Evolutionary conservation across 1,284 basidiomycete genomes (phyloP), one percentile per base, ranked within the genome.

Genomic region (Ganoderma multipileum): DNA sequence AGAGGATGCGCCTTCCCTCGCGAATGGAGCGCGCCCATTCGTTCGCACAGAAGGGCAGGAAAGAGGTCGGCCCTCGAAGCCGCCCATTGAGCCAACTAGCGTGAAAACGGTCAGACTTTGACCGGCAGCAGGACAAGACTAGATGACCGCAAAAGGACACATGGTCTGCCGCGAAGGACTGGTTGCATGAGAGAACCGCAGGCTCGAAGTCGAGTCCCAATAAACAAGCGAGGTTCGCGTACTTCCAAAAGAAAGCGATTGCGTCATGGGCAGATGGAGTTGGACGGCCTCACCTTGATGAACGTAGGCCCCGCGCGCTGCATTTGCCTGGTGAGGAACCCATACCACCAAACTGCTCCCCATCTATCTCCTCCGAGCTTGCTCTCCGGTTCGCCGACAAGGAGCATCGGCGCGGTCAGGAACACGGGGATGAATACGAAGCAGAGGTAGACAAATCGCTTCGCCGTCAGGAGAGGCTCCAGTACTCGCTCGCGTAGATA

Each of bases 261-360:
- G 50, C 52, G 57, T 59, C 60, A 63, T 60, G 36, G 55, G 59
- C 36, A 55, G 2, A 58, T 16, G 30, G 7, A 39, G 38, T 41
- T 2, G 41, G 28, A 18, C 20, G 26, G 1, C 78, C 82, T 71
- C 73, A 94, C 95, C 88, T 99, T 99, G 81, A 96, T 96, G 79
- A 99, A 99, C 0, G 96, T 98, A 3, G 98, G 98, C 0, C 98
- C 98, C 6, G 97, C 97, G 12, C 90, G 84, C 80, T 97, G 92
- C 97, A 99, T 99, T 79, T 93, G 93, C 65, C 84, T 83, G 18
- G 97, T 96, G 9, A 99, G 84, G 69, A 96, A 88, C 23, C 87
- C 87, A 79, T 98, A 99, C 98, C 98, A 99, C 96, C 95, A 98
- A 1, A 95, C 85, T 3, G 94, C 93, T 64, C 95, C 93, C 91